Evolutionary conservation across 2,329 filamentous ascomycete species (phyloP).

Genomic region (Calonectria pteridis): DNA sequence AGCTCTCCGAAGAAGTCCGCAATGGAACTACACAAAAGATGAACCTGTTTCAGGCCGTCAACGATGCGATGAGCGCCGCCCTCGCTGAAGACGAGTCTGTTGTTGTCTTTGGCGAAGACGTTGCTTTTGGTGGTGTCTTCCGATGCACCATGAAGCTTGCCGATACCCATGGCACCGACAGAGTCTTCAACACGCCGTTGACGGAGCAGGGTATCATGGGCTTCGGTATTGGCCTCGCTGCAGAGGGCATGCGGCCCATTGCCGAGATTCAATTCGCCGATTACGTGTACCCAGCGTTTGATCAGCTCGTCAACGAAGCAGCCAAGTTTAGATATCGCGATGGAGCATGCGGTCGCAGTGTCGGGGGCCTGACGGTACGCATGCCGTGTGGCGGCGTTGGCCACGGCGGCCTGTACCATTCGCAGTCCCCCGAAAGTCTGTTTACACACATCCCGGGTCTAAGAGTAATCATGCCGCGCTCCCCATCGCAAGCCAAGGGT

Average conservation of each 20-base stretch:
- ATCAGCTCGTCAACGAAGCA: conserved; percentile 94
- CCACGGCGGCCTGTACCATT: conserved; percentile 89
- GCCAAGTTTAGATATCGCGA: conserved; percentile 89
- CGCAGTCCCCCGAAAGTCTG: conserved; percentile 88
- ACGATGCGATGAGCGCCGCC: conserved; percentile 86
- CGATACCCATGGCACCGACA: conserved; percentile 85
- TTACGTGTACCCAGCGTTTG: conserved; percentile 93
- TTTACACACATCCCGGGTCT: conserved; percentile 91
- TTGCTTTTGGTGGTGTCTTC: conserved; percentile 97
- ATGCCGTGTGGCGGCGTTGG: conserved; percentile 94
- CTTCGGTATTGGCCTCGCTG: conserved; percentile 90
- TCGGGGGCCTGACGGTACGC: conserved; percentile 84
- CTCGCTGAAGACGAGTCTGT: conserved; percentile 87
- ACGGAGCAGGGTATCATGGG: conserved; percentile 95
- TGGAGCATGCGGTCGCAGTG: conserved; percentile 67
- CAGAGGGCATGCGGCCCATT: conserved; percentile 91
- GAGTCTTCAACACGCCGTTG: conserved; percentile 96
- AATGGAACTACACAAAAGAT: conserved; percentile 84
- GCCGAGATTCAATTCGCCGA: conserved; percentile 98
- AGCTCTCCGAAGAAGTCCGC: conserved; percentile 75
- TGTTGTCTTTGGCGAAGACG: conserved; percentile 94
- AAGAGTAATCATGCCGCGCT: conserved; percentile 87
- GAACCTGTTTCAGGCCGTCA: conserved; percentile 95
- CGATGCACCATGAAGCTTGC: conserved; percentile 92
- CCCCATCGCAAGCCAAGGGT: conserved; percentile 89